These are phyloP conservation scores for Cyclocybe aegerita DNA, from an alignment of 768 basidiomycete species.

Conservation along the genomic window DNA sequence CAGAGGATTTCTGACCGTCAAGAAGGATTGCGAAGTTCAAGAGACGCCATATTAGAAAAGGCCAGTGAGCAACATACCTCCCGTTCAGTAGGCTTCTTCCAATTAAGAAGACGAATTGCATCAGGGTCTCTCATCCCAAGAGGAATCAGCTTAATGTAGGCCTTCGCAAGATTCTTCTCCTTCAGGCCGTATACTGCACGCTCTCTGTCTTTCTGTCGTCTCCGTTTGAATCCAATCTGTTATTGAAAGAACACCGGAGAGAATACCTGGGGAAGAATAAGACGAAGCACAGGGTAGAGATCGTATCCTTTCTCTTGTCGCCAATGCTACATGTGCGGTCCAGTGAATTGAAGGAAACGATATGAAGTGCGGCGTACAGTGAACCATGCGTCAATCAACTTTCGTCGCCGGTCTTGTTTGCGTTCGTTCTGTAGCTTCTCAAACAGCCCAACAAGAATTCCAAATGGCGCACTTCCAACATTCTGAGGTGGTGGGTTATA, in stretches of 20 bases:
- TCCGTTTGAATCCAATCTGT: not conserved
- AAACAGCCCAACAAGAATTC: constrained; percentile 69
- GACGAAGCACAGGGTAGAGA: constrained; percentile 84
- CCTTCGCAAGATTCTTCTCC: constrained; percentile 91
- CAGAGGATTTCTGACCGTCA: constrained; percentile 60
- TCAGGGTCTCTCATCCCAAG: constrained; percentile 79
- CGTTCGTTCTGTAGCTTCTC: constrained; percentile 70
- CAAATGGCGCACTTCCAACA: constrained; percentile 67
- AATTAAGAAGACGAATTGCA: constrained; percentile 79
- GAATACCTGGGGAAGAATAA: constrained; percentile 85
- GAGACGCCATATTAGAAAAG: not conserved
- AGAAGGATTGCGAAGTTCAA: not conserved
- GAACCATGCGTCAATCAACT: constrained; percentile 76
- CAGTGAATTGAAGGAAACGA: constrained; percentile 3
- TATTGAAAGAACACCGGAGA: not conserved
- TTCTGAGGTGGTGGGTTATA: constrained; percentile 66
- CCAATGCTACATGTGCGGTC: constrained; percentile 63
- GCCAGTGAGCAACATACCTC: constrained; percentile 41
- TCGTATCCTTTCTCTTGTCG: constrained; percentile 83
- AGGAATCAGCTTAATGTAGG: constrained; percentile 87
- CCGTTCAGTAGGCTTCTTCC: constrained; percentile 81
- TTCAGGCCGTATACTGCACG: constrained; percentile 92
- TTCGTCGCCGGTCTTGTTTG: constrained; percentile 72
- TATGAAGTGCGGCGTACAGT: constrained; percentile 48
- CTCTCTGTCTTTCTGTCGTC: constrained; percentile 83